A percentile compares a stretch with the other conserved stretches of the same genome.
Conservation (phyloP, 2,329 filamentous ascomycete genomes). For the Claviceps fusiformis region DNA sequence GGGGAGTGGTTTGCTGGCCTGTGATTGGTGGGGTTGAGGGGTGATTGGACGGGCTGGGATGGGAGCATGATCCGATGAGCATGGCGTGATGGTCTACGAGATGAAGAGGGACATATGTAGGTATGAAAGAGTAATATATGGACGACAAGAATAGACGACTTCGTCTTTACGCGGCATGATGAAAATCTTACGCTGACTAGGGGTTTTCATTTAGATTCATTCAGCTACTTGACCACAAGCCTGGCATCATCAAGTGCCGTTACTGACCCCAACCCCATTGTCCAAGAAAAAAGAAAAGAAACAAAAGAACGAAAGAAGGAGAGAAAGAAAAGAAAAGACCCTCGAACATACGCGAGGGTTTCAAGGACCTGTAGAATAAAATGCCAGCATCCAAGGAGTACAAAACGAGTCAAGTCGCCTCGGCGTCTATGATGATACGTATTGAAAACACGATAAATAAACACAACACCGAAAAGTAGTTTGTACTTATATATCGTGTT, state of each 20-base stretch:
- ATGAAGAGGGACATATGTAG: no score
- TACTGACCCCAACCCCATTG: no score
- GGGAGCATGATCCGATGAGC: no score
- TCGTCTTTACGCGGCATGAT: no score
- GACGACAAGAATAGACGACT: background rate
- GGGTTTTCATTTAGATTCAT: background rate
- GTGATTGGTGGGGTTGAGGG: background rate
- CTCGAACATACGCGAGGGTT: background rate
- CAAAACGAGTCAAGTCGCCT: background rate
- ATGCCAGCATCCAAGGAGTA: background rate
- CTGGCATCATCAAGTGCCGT: no score
- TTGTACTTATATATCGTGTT: no score
- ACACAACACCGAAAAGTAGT: background rate
- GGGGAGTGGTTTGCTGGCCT: background rate
- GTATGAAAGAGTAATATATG: background rate
- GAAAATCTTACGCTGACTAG: no score
- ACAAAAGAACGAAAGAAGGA: no score
- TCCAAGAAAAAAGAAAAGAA: no score
- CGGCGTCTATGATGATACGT: constrained; percentile 1
- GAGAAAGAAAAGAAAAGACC: background rate
- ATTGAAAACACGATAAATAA: background rate
- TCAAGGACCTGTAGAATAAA: background rate
- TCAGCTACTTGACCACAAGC: background rate
- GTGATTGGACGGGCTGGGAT: no score
- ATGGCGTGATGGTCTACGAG: no score